Percentiles rank a stretch among this genome's conserved stretches.
These are phyloP conservation scores for Patellaria atrata DNA, from an alignment of 495 filamentous ascomycete species.

Conservation along the genomic window DNA sequence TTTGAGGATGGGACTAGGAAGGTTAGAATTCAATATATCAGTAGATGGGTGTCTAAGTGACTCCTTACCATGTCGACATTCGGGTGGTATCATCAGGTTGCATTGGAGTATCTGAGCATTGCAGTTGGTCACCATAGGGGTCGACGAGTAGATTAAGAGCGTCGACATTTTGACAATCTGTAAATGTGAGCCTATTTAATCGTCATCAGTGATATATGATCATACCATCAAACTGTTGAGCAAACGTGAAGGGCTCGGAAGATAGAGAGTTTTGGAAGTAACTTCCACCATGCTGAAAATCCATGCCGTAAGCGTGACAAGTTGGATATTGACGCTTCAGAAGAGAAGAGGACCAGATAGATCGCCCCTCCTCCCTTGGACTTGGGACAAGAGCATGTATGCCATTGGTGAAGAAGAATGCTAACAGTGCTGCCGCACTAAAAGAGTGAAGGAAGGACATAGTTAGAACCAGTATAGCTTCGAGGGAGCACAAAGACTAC, in stretches of 20 bases:
- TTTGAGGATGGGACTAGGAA: constrained; percentile 22
- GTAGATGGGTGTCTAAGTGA: not conserved
- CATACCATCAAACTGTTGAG: constrained; percentile 22
- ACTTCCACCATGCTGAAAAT: constrained; percentile 23
- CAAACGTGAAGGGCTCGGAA: constrained; percentile 23
- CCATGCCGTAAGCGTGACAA: constrained; percentile 23
- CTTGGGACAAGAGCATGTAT: too few relatives aligned
- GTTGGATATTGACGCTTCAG: constrained; percentile 5
- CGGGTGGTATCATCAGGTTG: constrained; percentile 20
- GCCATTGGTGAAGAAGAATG: too few relatives aligned
- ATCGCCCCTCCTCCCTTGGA: too few relatives aligned
- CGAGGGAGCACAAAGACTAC: too few relatives aligned
- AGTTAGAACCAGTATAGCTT: too few relatives aligned
- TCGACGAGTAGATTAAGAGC: constrained; percentile 26
- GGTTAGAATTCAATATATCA: not conserved
- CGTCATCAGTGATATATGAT: too few relatives aligned
- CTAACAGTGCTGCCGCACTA: too few relatives aligned
- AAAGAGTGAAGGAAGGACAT: too few relatives aligned
- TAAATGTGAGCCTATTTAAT: too few relatives aligned
- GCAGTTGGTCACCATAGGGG: constrained; percentile 22
- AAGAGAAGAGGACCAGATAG: too few relatives aligned
- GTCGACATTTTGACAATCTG: constrained; percentile 21
- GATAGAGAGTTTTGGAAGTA: constrained; percentile 27
- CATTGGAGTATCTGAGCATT: constrained; percentile 22
- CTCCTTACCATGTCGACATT: constrained; percentile 21